phyloP scores from a whole-genome alignment of 2,329 filamentous ascomycete species.

The Rhytidhysteron rufulum region DNA sequence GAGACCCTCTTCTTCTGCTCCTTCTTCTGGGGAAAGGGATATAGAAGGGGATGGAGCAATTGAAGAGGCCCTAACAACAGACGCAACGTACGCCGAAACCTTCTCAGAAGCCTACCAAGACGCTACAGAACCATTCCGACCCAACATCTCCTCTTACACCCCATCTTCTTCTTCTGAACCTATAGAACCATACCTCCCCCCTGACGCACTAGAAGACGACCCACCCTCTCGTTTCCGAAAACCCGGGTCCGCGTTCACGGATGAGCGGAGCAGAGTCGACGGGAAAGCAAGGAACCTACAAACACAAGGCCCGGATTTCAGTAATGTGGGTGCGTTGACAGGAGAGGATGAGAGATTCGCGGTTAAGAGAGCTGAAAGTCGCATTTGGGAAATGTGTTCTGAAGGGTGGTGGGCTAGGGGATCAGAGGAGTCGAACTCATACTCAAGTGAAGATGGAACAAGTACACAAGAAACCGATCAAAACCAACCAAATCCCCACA shows the following conservation, averaged over 20 bases:
- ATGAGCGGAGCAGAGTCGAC: slow-evolving; percentile 18
- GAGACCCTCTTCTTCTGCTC: slow-evolving; percentile 7
- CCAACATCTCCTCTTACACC: slow-evolving; percentile 68
- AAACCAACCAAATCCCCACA: too few relatives aligned
- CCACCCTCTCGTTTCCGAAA: slow-evolving; percentile 41
- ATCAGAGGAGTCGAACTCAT: too few relatives aligned
- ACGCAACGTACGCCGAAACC: slow-evolving; percentile 62
- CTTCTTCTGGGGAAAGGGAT: slow-evolving; percentile 7
- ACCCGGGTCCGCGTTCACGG: slow-evolving; percentile 19
- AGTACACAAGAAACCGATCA: too few relatives aligned
- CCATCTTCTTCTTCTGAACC: slow-evolving; percentile 29
- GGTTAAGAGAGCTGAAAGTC: slow-evolving; percentile 70
- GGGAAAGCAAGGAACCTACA: slow-evolving; percentile 1
- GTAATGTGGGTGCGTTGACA: slow-evolving; percentile 64
- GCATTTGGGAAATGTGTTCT: slow-evolving; percentile 81
- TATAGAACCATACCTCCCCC: slow-evolving; percentile 37
- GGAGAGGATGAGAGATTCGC: slow-evolving; percentile 81
- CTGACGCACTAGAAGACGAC: slow-evolving; percentile 48
- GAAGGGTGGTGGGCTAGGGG: slow-evolving; percentile 64
- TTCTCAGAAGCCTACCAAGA: slow-evolving; percentile 76
- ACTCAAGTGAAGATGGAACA: too few relatives aligned
- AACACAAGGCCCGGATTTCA: slow-evolving; percentile 55
- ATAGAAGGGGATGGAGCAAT: slow-evolving; percentile 11
- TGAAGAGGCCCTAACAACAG: slow-evolving; percentile 29
- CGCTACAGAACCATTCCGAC: slow-evolving; percentile 69